Evolutionary conservation across 768 basidiomycete species (phyloP).

Genomic region (Podaxis carcinomalis): DNA sequence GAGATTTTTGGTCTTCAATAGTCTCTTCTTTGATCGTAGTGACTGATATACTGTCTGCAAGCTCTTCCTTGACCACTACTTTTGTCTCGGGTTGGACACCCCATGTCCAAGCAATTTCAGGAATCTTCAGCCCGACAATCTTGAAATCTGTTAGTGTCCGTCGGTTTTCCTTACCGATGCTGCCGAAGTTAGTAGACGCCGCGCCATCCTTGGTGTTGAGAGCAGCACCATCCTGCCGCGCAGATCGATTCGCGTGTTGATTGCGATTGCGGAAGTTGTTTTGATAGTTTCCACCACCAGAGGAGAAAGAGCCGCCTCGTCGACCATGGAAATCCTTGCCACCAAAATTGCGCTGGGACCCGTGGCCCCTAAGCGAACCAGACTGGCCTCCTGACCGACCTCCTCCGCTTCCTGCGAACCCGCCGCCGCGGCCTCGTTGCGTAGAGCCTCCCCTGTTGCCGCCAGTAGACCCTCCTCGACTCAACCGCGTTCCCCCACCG

Average conservation of each 20-base stretch:
- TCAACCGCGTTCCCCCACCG: conserved; percentile 44
- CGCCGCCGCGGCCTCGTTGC: conserved; percentile 37
- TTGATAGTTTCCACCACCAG: conserved; percentile 38
- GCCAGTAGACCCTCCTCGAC: conserved; percentile 49
- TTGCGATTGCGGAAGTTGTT: conserved; percentile 58
- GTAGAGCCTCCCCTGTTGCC: conserved; percentile 41
- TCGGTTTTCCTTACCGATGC: conserved; percentile 75
- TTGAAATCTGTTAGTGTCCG: conserved; percentile 98
- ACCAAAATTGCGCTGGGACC: conserved; percentile 63
- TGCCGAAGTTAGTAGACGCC: conserved; percentile 37
- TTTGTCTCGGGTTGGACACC: conserved; percentile 45
- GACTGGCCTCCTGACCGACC: conserved; percentile 42
- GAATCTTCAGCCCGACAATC: conserved; percentile 86
- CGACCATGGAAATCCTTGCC: conserved; percentile 61
- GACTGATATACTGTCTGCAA: conserved; percentile 4
- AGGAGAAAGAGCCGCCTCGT: conserved; percentile 65
- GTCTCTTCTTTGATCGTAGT: conserved; percentile 31
- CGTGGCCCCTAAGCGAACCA: conserved; percentile 54
- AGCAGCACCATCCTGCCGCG: conserved; percentile 39
- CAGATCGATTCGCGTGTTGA: conserved; percentile 44
- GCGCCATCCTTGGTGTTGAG: conserved; percentile 49
- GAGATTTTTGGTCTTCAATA: conserved; percentile 7
- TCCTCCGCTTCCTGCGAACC: conserved; percentile 36
- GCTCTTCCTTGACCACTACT: conserved; percentile 13
- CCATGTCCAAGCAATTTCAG: conserved; percentile 85